These are phyloP conservation scores for Hanseniaspora jakobsenii DNA, from an alignment of 805 yeast genomes.

Conservation along the genomic window DNA sequence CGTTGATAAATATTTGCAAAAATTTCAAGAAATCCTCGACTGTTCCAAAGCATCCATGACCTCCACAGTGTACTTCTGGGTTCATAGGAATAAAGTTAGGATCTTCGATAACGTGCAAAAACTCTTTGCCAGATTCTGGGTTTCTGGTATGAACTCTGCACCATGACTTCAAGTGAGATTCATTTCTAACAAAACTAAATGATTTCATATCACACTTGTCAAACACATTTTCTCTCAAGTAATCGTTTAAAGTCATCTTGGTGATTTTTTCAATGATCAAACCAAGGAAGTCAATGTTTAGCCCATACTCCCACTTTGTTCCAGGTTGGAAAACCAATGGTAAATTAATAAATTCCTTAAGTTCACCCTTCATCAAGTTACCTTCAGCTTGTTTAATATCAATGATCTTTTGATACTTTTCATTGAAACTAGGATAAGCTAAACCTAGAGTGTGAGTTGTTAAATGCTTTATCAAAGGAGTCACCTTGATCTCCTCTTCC, in stretches of 20 bases:
- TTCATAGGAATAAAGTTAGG: constrained; percentile 18
- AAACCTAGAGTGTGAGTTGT: constrained; percentile 33
- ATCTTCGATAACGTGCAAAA: constrained; percentile 13
- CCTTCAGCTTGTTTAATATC: constrained; percentile 16
- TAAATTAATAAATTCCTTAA: constrained; percentile 18
- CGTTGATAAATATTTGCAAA: constrained; percentile 31
- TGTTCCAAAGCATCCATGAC: constrained; percentile 34
- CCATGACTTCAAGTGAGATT: constrained; percentile 17
- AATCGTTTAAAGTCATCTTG: constrained; percentile 24
- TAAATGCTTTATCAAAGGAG: constrained; percentile 26
- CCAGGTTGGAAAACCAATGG: constrained; percentile 30
- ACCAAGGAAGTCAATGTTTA: constrained; percentile 29
- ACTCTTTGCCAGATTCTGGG: constrained; percentile 16
- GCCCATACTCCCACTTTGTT: constrained; percentile 28
- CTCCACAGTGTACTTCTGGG: constrained; percentile 30
- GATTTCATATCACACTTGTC: constrained; percentile 24
- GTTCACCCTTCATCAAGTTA: constrained; percentile 17
- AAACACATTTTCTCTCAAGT: constrained; percentile 23
- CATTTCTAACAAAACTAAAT: constrained; percentile 21
- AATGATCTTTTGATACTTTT: constrained; percentile 17
- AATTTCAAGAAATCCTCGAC: constrained; percentile 32
- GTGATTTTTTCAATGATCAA: constrained; percentile 23
- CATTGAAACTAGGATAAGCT: constrained; percentile 26
- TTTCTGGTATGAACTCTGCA: constrained; percentile 20
- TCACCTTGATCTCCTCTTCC: constrained; percentile 20